Base-by-base conservation (phyloP, 2,329 filamentous ascomycete genomes). In the Pleoardoris graminearum region DNA sequence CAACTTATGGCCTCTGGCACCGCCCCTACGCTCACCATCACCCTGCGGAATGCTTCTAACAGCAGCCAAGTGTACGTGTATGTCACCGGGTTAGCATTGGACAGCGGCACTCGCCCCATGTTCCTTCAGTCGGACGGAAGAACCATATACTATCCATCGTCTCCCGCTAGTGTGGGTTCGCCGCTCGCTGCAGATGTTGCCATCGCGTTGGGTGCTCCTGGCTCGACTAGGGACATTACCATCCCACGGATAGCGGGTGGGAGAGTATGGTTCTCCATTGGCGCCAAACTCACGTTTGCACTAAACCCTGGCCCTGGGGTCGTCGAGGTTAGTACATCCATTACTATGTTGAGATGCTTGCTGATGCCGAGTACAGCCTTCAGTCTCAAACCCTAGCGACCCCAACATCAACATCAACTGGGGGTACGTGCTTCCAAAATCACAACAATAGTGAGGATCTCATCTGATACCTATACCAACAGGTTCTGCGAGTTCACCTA, bases 251-350 rank as follows among this genome's bases (percentile, higher is more conserved):
- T 91, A 22, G 86, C 82, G 3, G 88, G 87, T 19, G 88, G 83
- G 1, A 82, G 89, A 48, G 83, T 91, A 68, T 92, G 87, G 85
- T 88, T 90, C 71, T 84, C 80, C 50, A 77, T 83, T 53, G 82
- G 82, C 60, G 74, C 74, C 38, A 80, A 80, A 30, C 78, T 91
- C 43, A 84, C 79, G 1, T 92, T 92, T 72, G 76, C 83, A 11
- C 71, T 91, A 47, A 92, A 92, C 70, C 86, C 84, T 1, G 85
- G 84, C 14, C 85, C 89, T 6, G 86, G 83, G 1, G 78, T 92
- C 12, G 88, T 91, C 37, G 88, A 91, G 41, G 41, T 32, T 33
- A 1, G 14, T 10, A 7, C 27, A n/a, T 22, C n/a, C 4, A 10
- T 14, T 29, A 6, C 4, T 4, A 4, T 21, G 14, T 3, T 8